Evolutionary conservation across 2,329 filamentous ascomycete species (phyloP).

Genomic region (Emmonsia crescens): DNA sequence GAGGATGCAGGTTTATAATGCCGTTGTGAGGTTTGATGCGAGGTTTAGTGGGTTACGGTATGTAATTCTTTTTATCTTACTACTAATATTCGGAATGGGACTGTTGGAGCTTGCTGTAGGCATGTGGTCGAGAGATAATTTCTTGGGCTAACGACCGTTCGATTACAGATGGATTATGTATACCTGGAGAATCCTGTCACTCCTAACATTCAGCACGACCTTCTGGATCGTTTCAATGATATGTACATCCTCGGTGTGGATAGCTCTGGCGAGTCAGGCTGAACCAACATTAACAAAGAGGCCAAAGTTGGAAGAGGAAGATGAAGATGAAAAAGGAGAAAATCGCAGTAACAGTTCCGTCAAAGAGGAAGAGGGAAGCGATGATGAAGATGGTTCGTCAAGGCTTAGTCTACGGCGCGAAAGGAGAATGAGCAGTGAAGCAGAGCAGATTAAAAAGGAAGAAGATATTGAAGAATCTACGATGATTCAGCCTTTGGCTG

Average conservation of each 20-base stretch:
- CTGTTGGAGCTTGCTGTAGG: neutral
- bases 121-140: neutral
- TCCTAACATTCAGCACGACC: slow-evolving; percentile 53
- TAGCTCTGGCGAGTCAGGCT: slow-evolving; percentile 35
- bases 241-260: slow-evolving; percentile 57
- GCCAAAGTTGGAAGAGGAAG: slow-evolving; percentile 14
- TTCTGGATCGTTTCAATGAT: slow-evolving; percentile 72
- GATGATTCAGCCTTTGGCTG: slow-evolving; percentile 14
- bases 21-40: slow-evolving; percentile 58
- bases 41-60: slow-evolving; percentile 60
- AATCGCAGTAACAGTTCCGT: slow-evolving; percentile 9
- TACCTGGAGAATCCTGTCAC: slow-evolving; percentile 61
- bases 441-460: slow-evolving; percentile 17
- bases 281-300: neutral
- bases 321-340: slow-evolving; percentile 9
- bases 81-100: neutral
- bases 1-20: slow-evolving; percentile 65
- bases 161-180: slow-evolving; percentile 67
- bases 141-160: neutral
- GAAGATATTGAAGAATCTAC: slow-evolving; percentile 20
- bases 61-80: slow-evolving; percentile 9
- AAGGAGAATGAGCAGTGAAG: slow-evolving; percentile 9
- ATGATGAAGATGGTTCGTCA: slow-evolving; percentile 7
- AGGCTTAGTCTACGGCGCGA: neutral
- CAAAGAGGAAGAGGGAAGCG: slow-evolving; percentile 17